Percentiles rank a stretch among this genome's conserved stretches.
Conservation (phyloP, 352 stramenopile species). For the Phytophthora multivora region DNA sequence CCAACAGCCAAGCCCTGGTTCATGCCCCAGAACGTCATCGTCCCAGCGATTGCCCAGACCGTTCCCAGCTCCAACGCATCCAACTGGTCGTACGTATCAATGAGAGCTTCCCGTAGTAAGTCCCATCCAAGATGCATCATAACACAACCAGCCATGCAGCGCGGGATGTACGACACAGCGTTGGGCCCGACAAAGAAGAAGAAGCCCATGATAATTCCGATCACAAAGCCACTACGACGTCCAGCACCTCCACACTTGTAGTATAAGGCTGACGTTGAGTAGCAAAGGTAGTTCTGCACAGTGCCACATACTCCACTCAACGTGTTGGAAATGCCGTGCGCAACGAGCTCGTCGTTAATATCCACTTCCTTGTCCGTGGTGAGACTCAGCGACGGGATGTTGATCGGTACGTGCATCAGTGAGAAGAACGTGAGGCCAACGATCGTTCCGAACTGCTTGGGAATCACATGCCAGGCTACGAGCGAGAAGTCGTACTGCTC, state of each 20-base stretch:
- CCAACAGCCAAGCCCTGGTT: slow-evolving; percentile 89
- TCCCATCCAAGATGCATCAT: slow-evolving; percentile 93
- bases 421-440: slow-evolving; percentile 92
- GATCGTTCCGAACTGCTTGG: slow-evolving; percentile 79
- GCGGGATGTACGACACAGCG: slow-evolving; percentile 87
- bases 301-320: slow-evolving; percentile 85
- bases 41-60: slow-evolving; percentile 90
- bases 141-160: slow-evolving; percentile 92
- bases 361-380: slow-evolving; percentile 88
- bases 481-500: slow-evolving; percentile 73
- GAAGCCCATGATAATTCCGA: slow-evolving; percentile 71
- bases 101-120: slow-evolving; percentile 89
- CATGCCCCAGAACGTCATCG: slow-evolving; percentile 95
- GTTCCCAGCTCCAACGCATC: slow-evolving; percentile 90
- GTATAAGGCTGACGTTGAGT: slow-evolving; percentile 87
- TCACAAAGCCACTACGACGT: slow-evolving; percentile 63
- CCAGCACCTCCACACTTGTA: slow-evolving; percentile 88
- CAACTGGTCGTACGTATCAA: slow-evolving; percentile 88
- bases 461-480: slow-evolving; percentile 74
- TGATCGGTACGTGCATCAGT: slow-evolving; percentile 96
- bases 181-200: slow-evolving; percentile 91
- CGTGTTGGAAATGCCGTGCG: slow-evolving; percentile 92
- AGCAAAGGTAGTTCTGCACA: slow-evolving; percentile 93
- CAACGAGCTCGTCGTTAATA: slow-evolving; percentile 93
- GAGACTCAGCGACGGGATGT: slow-evolving; percentile 91